Evolutionary conservation across 805 yeast genomes (phyloP).

Genomic region (Peterozyma toletana): DNA sequence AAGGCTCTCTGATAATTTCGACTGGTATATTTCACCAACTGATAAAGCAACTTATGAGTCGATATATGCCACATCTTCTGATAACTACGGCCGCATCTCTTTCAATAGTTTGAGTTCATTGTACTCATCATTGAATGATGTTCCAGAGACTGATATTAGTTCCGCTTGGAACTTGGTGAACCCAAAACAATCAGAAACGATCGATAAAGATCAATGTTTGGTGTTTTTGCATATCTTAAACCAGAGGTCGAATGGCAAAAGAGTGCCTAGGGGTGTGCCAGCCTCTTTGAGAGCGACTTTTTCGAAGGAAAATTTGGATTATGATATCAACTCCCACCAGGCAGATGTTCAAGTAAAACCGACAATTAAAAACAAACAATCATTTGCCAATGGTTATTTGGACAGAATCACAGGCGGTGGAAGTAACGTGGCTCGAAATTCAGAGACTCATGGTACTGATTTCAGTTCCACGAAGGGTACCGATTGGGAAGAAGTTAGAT

Average conservation of each 20-base stretch:
- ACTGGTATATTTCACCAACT: constrained; percentile 94
- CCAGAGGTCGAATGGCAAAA: constrained; percentile 71
- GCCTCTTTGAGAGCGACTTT: constrained; percentile 86
- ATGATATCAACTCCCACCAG: constrained; percentile 52
- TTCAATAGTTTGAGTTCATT: constrained; percentile 66
- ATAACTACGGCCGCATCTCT: constrained; percentile 70
- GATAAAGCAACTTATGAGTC: constrained; percentile 76
- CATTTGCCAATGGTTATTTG: constrained; percentile 50
- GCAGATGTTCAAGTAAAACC: constrained; percentile 23
- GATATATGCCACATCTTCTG: constrained; percentile 68
- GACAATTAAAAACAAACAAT: constrained; percentile 17
- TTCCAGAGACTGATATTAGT: constrained; percentile 79
- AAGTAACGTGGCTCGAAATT: constrained; percentile 32
- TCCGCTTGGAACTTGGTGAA: constrained; percentile 95
- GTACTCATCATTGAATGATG: constrained; percentile 58
- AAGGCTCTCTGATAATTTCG: constrained; percentile 60
- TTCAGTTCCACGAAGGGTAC: constrained; percentile 68
- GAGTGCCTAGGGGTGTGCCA: constrained; percentile 94
- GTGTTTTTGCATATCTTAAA: constrained; percentile 87
- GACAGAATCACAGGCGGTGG: constrained; percentile 42
- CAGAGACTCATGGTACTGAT: constrained; percentile 36
- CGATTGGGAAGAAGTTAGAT: constrained; percentile 89
- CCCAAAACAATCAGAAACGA: constrained; percentile 79
- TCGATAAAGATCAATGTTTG: constrained; percentile 88
- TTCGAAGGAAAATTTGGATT: constrained; percentile 75